These are phyloP conservation scores for Phytophthora nicotianae DNA, from an alignment of 352 stramenopile genomes.

Conservation along the genomic window DNA sequence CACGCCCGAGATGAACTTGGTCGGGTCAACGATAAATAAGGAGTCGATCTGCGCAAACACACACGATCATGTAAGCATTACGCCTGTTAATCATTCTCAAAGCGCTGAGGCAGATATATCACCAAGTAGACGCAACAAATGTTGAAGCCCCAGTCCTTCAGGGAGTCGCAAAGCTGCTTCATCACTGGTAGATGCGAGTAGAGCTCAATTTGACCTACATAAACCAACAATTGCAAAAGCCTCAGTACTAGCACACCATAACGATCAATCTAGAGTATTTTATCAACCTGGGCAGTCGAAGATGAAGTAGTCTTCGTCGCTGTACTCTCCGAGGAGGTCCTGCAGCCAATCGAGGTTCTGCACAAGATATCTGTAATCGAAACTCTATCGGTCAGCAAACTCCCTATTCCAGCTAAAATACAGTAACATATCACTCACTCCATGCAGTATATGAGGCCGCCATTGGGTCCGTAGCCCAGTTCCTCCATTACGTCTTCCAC, in stretches of 20 bases:
- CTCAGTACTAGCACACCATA: conserved; percentile 5
- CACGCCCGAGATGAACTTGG: conserved; percentile 98
- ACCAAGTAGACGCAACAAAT: conserved; percentile 92
- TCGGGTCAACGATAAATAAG: conserved; percentile 95
- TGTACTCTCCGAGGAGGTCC: conserved; percentile 91
- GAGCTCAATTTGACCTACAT: conserved; percentile 89
- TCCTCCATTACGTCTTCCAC: conserved; percentile 98
- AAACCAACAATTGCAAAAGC: background rate
- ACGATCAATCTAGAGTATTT: background rate
- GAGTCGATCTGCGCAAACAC: conserved; percentile 86
- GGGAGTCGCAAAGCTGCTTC: conserved; percentile 84
- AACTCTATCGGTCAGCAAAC: conserved; percentile 4
- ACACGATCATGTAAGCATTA: background rate
- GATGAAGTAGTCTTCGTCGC: conserved; percentile 97
- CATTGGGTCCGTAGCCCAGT: conserved; percentile 97
- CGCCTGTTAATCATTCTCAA: background rate
- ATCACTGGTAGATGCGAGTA: conserved; percentile 93
- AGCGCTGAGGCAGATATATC: too few relatives aligned
- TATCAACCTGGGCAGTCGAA: conserved; percentile 97
- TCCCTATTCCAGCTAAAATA: background rate
- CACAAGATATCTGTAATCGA: conserved; percentile 70
- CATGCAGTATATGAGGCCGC: conserved; percentile 98
- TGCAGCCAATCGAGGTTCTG: conserved; percentile 97
- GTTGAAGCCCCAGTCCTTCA: conserved; percentile 88
- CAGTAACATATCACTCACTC: conserved; percentile 84